Evolutionary conservation across 208 protist genomes (phyloP), one percentile per base, ranked within the genome.

Genomic region (Eutreptiella sp.): DNA sequence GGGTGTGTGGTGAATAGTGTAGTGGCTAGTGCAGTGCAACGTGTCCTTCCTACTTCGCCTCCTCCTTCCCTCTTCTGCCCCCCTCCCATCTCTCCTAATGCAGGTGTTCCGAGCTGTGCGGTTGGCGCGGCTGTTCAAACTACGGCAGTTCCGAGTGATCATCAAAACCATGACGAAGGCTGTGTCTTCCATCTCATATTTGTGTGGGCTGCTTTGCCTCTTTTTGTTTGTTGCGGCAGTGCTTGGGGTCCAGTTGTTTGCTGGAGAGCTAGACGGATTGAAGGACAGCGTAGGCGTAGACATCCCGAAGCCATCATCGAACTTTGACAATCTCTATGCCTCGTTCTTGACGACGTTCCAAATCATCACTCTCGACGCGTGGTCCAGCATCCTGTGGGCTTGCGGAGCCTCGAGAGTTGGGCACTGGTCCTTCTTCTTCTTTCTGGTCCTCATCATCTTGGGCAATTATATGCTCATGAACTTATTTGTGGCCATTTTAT

Each of bases 161-260:
- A 33, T 66, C 14, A 19, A 24, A 11, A 5, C 63, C 9, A 66
- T 45, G 16, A 16, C 66, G 36, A 4, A 24, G 11, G 39, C 53
- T n/a, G 16, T 66, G 4, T 26, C 28, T 16, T 53, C 63, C 53
- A 45, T 66, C n/a, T 50, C 24, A 11, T 47, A 35, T 5, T 38
- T 66, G 9, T 58, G 63, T 7, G 7, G 46, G 7, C 4, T 66
- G 9, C 55, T 66, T 23, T 23, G 53, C 28, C 31, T 62, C 46
- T 57, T 62, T n/a, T 39, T 66, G 3, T 66, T 66, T 31, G 55
- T 65, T 9, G 63, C 36, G 29, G 60, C 43, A 4, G 33, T 67
- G 19, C 31, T 66, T 19, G 60, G 60, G 19, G 3, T 7, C 36
- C 16, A 61, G 34, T 21, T 66, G 16, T 66, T 66, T 58, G 60